Evolutionary conservation across 2,329 filamentous ascomycete genomes (phyloP).

Genomic region (Colletotrichum sp.): DNA sequence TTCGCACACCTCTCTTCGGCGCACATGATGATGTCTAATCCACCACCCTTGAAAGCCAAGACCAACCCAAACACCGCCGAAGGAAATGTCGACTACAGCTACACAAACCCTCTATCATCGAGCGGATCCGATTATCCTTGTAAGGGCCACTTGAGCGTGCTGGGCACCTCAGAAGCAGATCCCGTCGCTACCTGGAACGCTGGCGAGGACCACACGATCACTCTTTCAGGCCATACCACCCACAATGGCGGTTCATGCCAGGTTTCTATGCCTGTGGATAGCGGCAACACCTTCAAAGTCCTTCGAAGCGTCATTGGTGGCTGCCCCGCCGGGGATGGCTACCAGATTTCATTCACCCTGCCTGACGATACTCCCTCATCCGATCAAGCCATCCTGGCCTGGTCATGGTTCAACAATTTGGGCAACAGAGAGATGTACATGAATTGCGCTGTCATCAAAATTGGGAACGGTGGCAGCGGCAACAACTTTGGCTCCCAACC

Average conservation of each 20-base stretch:
- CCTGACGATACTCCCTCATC: constrained; percentile 55
- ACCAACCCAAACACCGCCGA: constrained; percentile 25
- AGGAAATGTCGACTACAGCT: constrained; percentile 55
- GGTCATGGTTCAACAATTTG: constrained; percentile 68
- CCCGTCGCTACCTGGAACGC: constrained; percentile 56
- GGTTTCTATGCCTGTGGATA: constrained; percentile 65
- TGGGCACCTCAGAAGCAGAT: constrained; percentile 35
- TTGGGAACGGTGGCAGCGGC: constrained; percentile 31
- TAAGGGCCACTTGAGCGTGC: constrained; percentile 48
- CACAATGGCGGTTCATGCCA: constrained; percentile 69
- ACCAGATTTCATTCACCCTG: constrained; percentile 34
- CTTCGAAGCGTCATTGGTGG: constrained; percentile 37
- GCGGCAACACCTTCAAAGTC: constrained; percentile 63
- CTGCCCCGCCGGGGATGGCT: constrained; percentile 34
- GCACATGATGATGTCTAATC: constrained; percentile 35
- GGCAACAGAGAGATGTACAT: constrained; percentile 75
- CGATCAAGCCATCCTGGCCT: constrained; percentile 58
- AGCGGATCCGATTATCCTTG: constrained; percentile 64
- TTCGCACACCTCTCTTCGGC: background rate
- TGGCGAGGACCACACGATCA: constrained; percentile 58
- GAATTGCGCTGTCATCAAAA: constrained; percentile 68
- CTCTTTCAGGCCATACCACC: constrained; percentile 54
- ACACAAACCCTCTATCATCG: constrained; percentile 59
- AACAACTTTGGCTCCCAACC: constrained; percentile 50
- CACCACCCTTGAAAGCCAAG: constrained; percentile 31